Percentiles rank a stretch among this genome's conserved stretches.
These are phyloP conservation scores for Daldinia eschscholtzii DNA, from an alignment of 2,329 filamentous ascomycete genomes.

Conservation along the genomic window DNA sequence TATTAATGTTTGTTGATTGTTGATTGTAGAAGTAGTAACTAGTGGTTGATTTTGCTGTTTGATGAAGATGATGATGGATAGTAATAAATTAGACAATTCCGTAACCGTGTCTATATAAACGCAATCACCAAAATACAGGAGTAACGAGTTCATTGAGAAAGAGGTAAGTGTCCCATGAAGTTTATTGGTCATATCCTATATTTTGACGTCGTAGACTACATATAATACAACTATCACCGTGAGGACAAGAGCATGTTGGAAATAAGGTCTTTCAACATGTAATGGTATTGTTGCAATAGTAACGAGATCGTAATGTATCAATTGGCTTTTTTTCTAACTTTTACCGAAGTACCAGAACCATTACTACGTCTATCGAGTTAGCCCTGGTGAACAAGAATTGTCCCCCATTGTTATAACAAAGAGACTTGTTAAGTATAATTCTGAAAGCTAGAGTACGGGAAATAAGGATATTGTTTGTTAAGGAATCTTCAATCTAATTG, in stretches of 20 bases:
- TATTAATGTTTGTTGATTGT: not conserved
- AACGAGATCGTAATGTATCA: not conserved
- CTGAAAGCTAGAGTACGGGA: not conserved
- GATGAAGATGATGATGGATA: not conserved
- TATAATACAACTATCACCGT: not conserved
- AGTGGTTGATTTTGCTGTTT: not conserved
- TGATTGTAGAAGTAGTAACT: not conserved
- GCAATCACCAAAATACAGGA: not conserved
- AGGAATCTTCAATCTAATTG: not conserved
- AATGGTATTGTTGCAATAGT: not conserved
- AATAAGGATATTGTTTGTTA: not conserved
- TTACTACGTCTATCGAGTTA: not conserved
- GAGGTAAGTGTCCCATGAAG: not conserved
- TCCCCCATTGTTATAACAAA: not conserved
- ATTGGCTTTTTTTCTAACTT: not conserved
- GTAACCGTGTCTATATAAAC: not conserved
- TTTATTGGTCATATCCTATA: not conserved
- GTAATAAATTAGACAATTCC: not conserved
- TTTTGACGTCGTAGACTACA: not conserved
- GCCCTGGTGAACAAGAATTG: not conserved
- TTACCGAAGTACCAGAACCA: not conserved
- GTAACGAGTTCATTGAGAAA: not conserved
- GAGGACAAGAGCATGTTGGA: not conserved
- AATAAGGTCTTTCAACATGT: not conserved
- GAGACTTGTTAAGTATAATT: not conserved